Conservation (phyloP, 1,139 yeast species). For the Debaryomyces nepalensis region DNA sequence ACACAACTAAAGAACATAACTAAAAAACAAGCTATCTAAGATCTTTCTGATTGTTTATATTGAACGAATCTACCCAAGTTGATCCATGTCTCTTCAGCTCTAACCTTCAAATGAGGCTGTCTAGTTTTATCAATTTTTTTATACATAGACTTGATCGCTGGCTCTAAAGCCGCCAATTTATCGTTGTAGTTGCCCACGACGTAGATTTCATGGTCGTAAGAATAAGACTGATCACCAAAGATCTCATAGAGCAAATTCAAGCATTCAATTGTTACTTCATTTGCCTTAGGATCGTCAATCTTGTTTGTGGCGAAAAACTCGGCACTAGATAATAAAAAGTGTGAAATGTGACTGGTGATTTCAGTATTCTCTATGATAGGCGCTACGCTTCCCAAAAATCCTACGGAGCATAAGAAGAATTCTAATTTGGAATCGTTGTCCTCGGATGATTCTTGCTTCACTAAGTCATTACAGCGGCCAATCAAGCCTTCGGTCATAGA, state of each 20-base stretch:
- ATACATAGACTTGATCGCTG: conserved; percentile 56
- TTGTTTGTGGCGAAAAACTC: conserved; percentile 22
- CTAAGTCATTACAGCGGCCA: conserved; percentile 23
- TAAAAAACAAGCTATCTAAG: background rate
- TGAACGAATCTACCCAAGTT: conserved; percentile 77
- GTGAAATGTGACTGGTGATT: conserved; percentile 50
- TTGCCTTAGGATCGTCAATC: conserved; percentile 25
- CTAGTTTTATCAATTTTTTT: conserved; percentile 72
- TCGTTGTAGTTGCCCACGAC: conserved; percentile 57
- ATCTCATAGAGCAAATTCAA: conserved; percentile 74
- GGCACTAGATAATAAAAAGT: conserved; percentile 45
- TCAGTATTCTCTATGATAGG: conserved; percentile 49
- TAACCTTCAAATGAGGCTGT: conserved; percentile 58
- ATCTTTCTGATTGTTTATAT: conserved; percentile 55
- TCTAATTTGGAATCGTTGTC: conserved; percentile 25
- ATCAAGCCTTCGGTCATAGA: conserved; percentile 34
- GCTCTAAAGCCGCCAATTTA: conserved; percentile 49
- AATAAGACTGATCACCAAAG: conserved; percentile 73
- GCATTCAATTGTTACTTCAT: conserved; percentile 58
- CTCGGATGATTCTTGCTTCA: conserved; percentile 9
- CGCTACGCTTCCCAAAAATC: conserved; percentile 63
- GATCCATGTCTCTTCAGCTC: conserved; percentile 67
- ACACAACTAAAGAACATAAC: background rate
- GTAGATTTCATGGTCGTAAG: conserved; percentile 71
- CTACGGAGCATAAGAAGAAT: conserved; percentile 39